Conservation (phyloP, 108 stramenopile genomes). For the Asterionellopsis glacialis region DNA sequence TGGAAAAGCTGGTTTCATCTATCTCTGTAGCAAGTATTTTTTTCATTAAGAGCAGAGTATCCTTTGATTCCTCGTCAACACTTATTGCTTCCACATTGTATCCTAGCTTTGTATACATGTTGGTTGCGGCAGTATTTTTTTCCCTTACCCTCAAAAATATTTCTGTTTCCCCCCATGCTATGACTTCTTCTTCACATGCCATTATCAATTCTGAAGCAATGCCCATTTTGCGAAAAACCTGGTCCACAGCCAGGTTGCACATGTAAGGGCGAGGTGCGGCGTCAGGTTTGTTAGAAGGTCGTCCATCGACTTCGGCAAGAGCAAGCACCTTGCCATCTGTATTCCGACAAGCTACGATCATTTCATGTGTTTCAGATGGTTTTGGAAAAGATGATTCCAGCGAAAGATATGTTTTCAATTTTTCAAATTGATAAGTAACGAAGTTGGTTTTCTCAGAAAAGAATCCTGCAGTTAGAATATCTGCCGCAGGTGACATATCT, state of each 20-base stretch:
- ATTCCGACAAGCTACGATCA: slow-evolving; percentile 60
- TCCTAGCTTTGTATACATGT: slow-evolving; percentile 48
- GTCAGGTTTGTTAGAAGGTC: slow-evolving; percentile 13
- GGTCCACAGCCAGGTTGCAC: slow-evolving; percentile 74
- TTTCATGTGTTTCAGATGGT: slow-evolving; percentile 30
- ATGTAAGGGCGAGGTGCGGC: slow-evolving; percentile 51
- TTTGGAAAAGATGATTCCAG: slow-evolving; percentile 56
- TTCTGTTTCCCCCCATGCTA: slow-evolving; percentile 1
- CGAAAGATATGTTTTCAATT: slow-evolving; percentile 44
- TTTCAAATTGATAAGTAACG: slow-evolving; percentile 59
- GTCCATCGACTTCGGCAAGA: slow-evolving; percentile 59
- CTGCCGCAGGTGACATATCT: slow-evolving; percentile 50
- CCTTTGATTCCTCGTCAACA: slow-evolving; percentile 12
- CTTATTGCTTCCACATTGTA: slow-evolving; percentile 23
- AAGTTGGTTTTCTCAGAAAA: slow-evolving; percentile 55
- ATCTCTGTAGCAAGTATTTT: slow-evolving; percentile 5
- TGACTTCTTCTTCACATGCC: slow-evolving; percentile 48
- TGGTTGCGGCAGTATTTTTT: slow-evolving; percentile 45
- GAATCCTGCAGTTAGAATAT: slow-evolving; percentile 66
- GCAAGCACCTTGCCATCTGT: slow-evolving; percentile 43
- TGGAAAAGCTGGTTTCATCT: background rate
- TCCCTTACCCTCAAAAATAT: slow-evolving; percentile 53
- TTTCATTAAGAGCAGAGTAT: slow-evolving; percentile 23
- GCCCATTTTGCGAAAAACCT: slow-evolving; percentile 43
- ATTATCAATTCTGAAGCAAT: slow-evolving; percentile 52